Conservation (phyloP, 1,284 basidiomycete genomes). For the Sanghuangporus weigelae region DNA sequence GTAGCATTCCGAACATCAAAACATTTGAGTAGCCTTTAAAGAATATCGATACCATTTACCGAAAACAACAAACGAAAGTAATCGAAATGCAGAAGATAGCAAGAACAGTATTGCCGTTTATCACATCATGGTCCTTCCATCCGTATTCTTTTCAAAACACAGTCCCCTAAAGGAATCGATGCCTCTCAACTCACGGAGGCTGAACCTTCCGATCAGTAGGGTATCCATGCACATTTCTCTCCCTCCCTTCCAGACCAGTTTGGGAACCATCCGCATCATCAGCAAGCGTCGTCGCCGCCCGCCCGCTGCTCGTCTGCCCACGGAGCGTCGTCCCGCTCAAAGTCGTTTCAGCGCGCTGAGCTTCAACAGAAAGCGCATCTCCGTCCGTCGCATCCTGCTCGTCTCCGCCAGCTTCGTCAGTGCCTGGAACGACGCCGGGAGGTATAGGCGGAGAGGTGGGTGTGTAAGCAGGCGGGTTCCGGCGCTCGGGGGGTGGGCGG, state of each 20-base stretch:
- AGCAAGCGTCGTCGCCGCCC: not conserved
- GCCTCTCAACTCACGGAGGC: not conserved
- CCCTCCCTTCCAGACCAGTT: not conserved
- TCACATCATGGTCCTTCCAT: no score
- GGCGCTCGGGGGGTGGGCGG: not conserved
- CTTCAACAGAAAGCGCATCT: not conserved
- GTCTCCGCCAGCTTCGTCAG: not conserved
- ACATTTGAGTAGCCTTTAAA: no score
- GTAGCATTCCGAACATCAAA: no score
- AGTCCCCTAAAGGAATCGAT: no score
- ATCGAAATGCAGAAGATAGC: no score
- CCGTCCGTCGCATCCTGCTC: not conserved
- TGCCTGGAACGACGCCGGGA: not conserved
- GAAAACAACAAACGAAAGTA: no score
- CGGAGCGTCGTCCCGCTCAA: conserved; percentile 5
- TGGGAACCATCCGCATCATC: not conserved
- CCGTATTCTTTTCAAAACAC: no score
- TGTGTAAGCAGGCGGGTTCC: conserved; percentile 10
- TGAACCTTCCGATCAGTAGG: conserved; percentile 10
- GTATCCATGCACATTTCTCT: conserved; percentile 9
- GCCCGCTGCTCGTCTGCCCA: not conserved
- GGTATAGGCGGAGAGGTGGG: not conserved
- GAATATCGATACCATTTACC: no score
- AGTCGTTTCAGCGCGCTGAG: not conserved
- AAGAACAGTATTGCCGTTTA: no score